Percentiles rank a stretch among this genome's conserved stretches.
These are phyloP conservation scores for Panicum miliaceum DNA, from an alignment of 176 grass and related monocot species.

Conservation along the genomic window DNA sequence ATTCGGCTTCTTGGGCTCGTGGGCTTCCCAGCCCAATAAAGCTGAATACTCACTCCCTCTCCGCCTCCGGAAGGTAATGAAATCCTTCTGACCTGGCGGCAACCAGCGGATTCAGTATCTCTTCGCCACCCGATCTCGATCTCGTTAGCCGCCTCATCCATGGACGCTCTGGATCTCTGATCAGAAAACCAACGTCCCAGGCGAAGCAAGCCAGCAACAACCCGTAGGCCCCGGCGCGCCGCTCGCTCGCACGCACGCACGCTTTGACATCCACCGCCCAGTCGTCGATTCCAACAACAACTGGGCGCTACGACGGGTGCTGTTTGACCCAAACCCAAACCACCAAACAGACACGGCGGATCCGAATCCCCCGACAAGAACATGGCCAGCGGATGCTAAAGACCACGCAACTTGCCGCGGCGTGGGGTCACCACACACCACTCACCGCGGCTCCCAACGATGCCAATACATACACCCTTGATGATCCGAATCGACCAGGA, in stretches of 20 bases:
- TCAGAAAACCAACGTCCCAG: background rate
- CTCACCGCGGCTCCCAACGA: background rate
- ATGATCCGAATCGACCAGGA: constrained; percentile 16
- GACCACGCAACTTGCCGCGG: constrained; percentile 16
- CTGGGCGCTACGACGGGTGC: background rate
- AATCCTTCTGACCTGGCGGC: background rate
- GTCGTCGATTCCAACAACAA: background rate
- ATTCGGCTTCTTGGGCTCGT: too few relatives aligned
- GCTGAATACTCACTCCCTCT: too few relatives aligned
- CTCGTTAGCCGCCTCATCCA: background rate
- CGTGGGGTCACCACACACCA: background rate
- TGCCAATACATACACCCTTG: background rate
- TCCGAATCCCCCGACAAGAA: constrained; percentile 5
- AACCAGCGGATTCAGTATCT: background rate
- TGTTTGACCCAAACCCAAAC: constrained; percentile 26
- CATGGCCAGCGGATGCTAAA: background rate
- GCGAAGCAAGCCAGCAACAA: background rate
- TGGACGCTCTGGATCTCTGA: background rate
- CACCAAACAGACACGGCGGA: background rate
- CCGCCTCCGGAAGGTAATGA: too few relatives aligned
- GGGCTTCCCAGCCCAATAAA: too few relatives aligned
- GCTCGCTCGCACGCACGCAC: background rate
- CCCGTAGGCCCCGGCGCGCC: background rate
- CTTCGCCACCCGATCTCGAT: background rate
- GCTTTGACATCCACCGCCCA: background rate